These are phyloP conservation scores for Lagenidium giganteum DNA, from an alignment of 352 stramenopile species.

Conservation along the genomic window DNA sequence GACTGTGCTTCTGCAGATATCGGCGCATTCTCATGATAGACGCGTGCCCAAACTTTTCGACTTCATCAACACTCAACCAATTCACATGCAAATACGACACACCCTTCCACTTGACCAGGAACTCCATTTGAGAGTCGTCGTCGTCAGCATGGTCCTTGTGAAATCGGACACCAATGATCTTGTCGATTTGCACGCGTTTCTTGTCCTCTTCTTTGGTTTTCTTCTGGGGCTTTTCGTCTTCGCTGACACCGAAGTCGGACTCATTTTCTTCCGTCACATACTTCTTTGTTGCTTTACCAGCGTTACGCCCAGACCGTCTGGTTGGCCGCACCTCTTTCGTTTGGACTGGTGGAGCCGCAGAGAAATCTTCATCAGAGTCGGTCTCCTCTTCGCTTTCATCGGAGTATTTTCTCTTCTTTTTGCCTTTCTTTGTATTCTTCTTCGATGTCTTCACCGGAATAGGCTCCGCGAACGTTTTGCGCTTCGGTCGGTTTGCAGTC, in stretches of 20 bases:
- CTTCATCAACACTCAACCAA: conserved; percentile 95
- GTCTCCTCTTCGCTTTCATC: conserved; percentile 81
- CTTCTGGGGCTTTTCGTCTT: conserved; percentile 47
- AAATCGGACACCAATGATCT: conserved; percentile 89
- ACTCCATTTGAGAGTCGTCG: conserved; percentile 88
- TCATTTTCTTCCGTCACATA: conserved; percentile 81
- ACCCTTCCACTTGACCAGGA: conserved; percentile 99
- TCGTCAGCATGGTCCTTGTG: conserved; percentile 42
- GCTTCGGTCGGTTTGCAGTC: conserved; percentile 56
- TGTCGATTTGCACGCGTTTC: conserved; percentile 89
- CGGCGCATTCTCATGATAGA: conserved; percentile 80
- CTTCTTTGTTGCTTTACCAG: conserved; percentile 77
- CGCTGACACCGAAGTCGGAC: conserved; percentile 59
- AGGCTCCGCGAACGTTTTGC: conserved; percentile 64
- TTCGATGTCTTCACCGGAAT: conserved; percentile 57
- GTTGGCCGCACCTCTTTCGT: conserved; percentile 47
- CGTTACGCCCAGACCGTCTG: conserved; percentile 76
- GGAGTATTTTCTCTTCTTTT: conserved; percentile 62
- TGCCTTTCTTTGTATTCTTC: conserved; percentile 60
- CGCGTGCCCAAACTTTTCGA: conserved; percentile 85
- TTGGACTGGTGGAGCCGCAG: conserved; percentile 20
- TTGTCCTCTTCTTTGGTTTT: conserved; percentile 26
- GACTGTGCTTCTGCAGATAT: conserved; percentile 85
- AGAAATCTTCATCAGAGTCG: conserved; percentile 52
- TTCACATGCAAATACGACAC: conserved; percentile 97